Evolutionary conservation across 1,284 basidiomycete genomes (phyloP).

Genomic region (Earliella scabrosa): DNA sequence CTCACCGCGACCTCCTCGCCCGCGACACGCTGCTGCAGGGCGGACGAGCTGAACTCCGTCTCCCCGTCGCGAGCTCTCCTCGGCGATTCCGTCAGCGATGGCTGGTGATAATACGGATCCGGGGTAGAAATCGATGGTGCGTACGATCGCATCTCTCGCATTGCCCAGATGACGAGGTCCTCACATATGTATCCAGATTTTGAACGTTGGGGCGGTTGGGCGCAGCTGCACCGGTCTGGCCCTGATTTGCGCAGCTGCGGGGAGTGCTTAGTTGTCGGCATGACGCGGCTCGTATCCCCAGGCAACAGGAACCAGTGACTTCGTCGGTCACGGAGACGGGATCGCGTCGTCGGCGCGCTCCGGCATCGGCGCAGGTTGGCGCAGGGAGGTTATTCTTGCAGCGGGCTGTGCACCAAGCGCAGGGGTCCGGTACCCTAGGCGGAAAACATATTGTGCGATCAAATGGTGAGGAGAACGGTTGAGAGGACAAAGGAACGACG

Average conservation of each 20-base stretch:
- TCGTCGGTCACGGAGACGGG: not conserved
- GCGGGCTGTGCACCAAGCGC: not conserved
- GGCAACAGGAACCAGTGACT: not conserved
- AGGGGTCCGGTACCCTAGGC: not conserved
- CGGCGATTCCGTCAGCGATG: too few relatives aligned
- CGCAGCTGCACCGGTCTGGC: not conserved
- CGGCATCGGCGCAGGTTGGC: too few relatives aligned
- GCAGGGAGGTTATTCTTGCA: too few relatives aligned
- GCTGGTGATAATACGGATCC: too few relatives aligned
- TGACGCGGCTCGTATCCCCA: not conserved
- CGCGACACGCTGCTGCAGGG: constrained; percentile 1
- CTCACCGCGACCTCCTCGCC: constrained; percentile 9
- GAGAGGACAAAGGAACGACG: not conserved
- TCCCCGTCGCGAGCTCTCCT: too few relatives aligned
- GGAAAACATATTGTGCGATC: not conserved
- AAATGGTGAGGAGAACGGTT: not conserved
- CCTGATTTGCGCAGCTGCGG: not conserved
- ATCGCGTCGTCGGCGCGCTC: not conserved
- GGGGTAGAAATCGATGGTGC: not conserved
- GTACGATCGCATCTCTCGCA: not conserved
- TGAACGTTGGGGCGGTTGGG: not conserved
- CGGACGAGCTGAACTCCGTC: not conserved
- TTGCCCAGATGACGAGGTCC: too few relatives aligned
- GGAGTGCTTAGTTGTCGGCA: not conserved
- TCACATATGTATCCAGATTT: too few relatives aligned